phyloP scores from a whole-genome alignment of 345 rosid genomes.

The Adansonia digitata region DNA sequence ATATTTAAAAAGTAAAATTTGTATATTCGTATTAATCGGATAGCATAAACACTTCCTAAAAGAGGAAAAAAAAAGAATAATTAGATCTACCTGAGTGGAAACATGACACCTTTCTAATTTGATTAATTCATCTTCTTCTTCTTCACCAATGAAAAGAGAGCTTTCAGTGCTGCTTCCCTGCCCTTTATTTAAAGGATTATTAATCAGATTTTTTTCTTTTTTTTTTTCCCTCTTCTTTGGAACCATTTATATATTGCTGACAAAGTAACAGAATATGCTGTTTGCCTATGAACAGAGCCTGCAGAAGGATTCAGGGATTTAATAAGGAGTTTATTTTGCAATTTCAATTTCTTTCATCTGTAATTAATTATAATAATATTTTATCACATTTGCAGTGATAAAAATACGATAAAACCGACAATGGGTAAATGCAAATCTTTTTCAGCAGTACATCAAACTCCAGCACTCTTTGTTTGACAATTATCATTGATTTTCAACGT shows the following conservation, averaged over 20 bases:
- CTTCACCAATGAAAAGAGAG: not conserved
- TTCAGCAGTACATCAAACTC: constrained; percentile 55
- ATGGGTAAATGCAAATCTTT: constrained; percentile 56
- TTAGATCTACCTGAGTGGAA: not conserved
- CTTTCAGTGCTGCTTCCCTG: constrained; percentile 25
- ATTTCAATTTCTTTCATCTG: too few species aligned
- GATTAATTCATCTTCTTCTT: constrained; percentile 34
- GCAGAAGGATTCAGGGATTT: too few species aligned
- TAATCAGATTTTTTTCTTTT: constrained; percentile 24
- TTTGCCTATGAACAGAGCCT: constrained; percentile 46
- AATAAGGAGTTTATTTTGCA: too few species aligned
- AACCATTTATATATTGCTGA: too few species aligned
- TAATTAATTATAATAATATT: too few species aligned
- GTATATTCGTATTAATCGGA: too few species aligned
- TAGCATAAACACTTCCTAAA: too few species aligned
- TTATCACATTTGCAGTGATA: too few species aligned
- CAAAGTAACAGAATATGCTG: too few species aligned
- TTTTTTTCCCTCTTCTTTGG: constrained; percentile 9
- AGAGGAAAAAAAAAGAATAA: too few species aligned
- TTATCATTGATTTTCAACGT: not conserved
- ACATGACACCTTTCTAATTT: not conserved
- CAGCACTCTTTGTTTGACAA: not conserved
- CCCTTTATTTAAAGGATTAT: not conserved
- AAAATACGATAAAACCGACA: too few species aligned
- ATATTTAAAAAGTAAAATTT: too few species aligned